Evolutionary conservation across 345 rosid species (phyloP).

Genomic region (Brassica nigra): DNA sequence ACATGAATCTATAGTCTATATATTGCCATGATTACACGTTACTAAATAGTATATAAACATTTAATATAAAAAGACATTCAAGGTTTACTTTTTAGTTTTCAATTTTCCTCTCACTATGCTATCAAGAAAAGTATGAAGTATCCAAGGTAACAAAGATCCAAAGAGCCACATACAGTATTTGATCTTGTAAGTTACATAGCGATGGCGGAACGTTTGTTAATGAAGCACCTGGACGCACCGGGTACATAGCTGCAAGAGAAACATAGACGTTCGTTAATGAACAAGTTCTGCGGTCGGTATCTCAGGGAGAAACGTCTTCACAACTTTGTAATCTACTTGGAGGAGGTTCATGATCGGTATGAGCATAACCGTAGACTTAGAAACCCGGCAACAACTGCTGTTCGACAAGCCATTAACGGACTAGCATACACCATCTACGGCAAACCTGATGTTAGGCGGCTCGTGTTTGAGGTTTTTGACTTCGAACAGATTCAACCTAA

Average conservation of each 20-base stretch:
- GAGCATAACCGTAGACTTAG: slow-evolving; percentile 79
- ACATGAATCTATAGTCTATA: too few relatives aligned
- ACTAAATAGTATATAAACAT: too few relatives aligned
- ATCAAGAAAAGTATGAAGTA: too few relatives aligned
- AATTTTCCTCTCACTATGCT: too few relatives aligned
- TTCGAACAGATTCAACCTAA: slow-evolving; percentile 93
- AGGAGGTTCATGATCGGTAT: slow-evolving; percentile 70
- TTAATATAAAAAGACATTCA: too few relatives aligned
- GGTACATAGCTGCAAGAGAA: slow-evolving; percentile 87
- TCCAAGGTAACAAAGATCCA: too few relatives aligned
- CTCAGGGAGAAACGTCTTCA: slow-evolving; percentile 79
- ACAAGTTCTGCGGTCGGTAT: slow-evolving; percentile 89
- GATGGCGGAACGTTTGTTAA: slow-evolving; percentile 66
- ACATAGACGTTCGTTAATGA: slow-evolving; percentile 79
- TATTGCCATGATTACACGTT: too few relatives aligned
- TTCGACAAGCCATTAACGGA: slow-evolving; percentile 88
- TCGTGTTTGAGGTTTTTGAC: slow-evolving; percentile 91
- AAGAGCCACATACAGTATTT: too few relatives aligned
- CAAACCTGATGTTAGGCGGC: slow-evolving; percentile 86
- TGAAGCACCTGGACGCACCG: slow-evolving; percentile 94
- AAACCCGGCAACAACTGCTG: slow-evolving; percentile 81
- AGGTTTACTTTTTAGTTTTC: too few relatives aligned
- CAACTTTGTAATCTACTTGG: slow-evolving; percentile 54
- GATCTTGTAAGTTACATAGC: too few relatives aligned
- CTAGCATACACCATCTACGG: slow-evolving; percentile 82